A percentile compares a stretch with the other conserved stretches of the same genome.
Conservation (phyloP, 73 alveolate genomes). For the Paramecium sonneborni region DNA sequence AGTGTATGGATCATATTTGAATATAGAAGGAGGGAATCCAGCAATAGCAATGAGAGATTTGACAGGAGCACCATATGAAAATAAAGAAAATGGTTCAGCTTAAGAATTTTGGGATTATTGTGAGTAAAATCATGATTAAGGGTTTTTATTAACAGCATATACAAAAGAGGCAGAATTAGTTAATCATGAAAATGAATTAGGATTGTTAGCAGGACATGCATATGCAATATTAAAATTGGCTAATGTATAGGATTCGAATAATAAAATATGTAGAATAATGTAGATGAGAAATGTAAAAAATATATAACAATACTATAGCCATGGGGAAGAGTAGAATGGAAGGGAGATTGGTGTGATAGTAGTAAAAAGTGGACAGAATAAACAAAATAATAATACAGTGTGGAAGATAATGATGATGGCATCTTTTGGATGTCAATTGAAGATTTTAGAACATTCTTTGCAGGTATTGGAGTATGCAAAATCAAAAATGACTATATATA, state of each 20-base stretch:
- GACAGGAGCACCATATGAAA: constrained; percentile 93
- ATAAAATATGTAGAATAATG: constrained; percentile 69
- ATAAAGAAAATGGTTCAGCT: constrained; percentile 73
- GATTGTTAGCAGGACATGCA: constrained; percentile 90
- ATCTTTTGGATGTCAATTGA: constrained; percentile 91
- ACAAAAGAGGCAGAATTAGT: constrained; percentile 81
- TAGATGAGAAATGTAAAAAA: constrained; percentile 75
- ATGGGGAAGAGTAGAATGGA: constrained; percentile 91
- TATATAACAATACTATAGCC: constrained; percentile 4
- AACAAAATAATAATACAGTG: constrained; percentile 65
- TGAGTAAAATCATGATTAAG: constrained; percentile 44
- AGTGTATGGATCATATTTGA: constrained; percentile 92
- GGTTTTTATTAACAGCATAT: constrained; percentile 78
- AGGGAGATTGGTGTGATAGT: constrained; percentile 90
- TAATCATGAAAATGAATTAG: constrained; percentile 80
- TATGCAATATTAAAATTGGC: constrained; percentile 77
- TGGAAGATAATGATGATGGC: constrained; percentile 82
- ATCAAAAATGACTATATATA: constrained; percentile 29
- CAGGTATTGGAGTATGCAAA: constrained; percentile 65
- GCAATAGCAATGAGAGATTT: constrained; percentile 88
- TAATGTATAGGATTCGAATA: constrained; percentile 73
- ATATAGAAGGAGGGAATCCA: constrained; percentile 90
- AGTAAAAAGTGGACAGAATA: constrained; percentile 80
- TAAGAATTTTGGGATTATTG: constrained; percentile 80
- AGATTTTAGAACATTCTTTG: constrained; percentile 82